Base-by-base conservation (phyloP, 1,139 yeast species). In the Protomyces arabidopsidicola region DNA sequence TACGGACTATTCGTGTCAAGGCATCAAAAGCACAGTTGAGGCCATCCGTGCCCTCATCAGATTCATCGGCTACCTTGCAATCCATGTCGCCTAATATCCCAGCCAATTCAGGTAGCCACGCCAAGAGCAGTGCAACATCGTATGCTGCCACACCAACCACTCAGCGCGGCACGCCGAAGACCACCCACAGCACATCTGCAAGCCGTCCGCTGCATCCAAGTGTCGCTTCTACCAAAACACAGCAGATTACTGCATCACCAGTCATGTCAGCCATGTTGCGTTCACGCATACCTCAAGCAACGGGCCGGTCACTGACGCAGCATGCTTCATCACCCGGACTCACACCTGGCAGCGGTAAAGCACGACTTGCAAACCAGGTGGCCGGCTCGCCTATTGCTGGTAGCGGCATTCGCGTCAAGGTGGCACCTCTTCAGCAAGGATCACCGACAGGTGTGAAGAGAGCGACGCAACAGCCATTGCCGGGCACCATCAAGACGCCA, bases 211-310 rank as follows among this genome's bases (percentile, higher is more conserved):
- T 5, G 14, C n/a, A n/a, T 12, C 4, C n/a, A 18, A 24, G 39
- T 12, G 27, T 22, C 31, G 34, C 57, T 6, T 53, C 57, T 3
- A 12, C 16, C 36, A 39, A 52, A n/a, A 34, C 45, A 14, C 38
- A 58, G 16, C 36, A 22, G 14, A 45, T 58, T 1, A 34, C 45
- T 2, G 56, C 55, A 16, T 58, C 62, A 34, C 62, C 62, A 12
- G 53, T 58, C 53, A 52, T 58, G 56, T 27, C 38, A 5, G 62
- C 62, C 24, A 39, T 58, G 55, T 14, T 58, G 12, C 55, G 35
- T 6, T 52, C 56, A 5, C 36, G 55, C 20, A 48, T 48, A 8
- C 50, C 52, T 6, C 57, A 53, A 22, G 39, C 24, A 2, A 39
- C 57, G 16, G 42, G 22, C 18, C 27, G 60, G 16, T 16, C 45